Evolutionary conservation across 2,329 filamentous ascomycete genomes (phyloP).

Genomic region (Hypoxylon sp.): DNA sequence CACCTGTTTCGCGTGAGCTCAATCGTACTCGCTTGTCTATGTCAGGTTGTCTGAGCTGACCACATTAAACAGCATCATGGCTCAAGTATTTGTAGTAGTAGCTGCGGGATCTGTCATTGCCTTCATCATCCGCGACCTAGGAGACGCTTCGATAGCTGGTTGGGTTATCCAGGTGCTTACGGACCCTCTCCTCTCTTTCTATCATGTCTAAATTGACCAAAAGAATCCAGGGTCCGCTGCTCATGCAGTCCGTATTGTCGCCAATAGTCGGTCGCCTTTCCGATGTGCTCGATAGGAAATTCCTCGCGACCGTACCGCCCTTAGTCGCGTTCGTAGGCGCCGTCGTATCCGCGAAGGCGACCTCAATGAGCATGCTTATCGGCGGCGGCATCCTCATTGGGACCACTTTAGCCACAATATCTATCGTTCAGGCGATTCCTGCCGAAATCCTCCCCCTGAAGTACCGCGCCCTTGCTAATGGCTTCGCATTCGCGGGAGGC

Average conservation of each 20-base stretch:
- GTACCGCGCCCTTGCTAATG: constrained; percentile 68
- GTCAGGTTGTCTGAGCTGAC: background rate
- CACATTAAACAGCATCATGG: constrained; percentile 57
- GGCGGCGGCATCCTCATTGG: constrained; percentile 71
- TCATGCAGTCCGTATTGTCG: constrained; percentile 69
- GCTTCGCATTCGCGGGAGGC: constrained; percentile 64
- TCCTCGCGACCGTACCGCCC: constrained; percentile 64
- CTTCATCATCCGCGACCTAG: constrained; percentile 68
- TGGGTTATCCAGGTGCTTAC: constrained; percentile 66
- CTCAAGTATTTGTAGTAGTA: constrained; percentile 68
- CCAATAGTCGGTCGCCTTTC: constrained; percentile 69
- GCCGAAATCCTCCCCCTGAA: constrained; percentile 69
- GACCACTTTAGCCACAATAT: constrained; percentile 65
- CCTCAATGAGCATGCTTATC: constrained; percentile 68
- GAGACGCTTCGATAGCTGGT: constrained; percentile 62
- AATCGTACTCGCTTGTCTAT: background rate
- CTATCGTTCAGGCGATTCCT: constrained; percentile 68
- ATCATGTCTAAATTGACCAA: background rate
- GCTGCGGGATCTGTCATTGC: constrained; percentile 68
- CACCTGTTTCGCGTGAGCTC: constrained; percentile 62
- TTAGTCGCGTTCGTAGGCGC: constrained; percentile 67
- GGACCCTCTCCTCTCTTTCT: background rate
- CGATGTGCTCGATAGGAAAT: constrained; percentile 68
- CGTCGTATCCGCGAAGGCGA: constrained; percentile 67
- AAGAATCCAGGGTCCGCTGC: constrained; percentile 62